Base-by-base conservation (phyloP, 495 filamentous ascomycete genomes). In the Cercophora scortea region DNA sequence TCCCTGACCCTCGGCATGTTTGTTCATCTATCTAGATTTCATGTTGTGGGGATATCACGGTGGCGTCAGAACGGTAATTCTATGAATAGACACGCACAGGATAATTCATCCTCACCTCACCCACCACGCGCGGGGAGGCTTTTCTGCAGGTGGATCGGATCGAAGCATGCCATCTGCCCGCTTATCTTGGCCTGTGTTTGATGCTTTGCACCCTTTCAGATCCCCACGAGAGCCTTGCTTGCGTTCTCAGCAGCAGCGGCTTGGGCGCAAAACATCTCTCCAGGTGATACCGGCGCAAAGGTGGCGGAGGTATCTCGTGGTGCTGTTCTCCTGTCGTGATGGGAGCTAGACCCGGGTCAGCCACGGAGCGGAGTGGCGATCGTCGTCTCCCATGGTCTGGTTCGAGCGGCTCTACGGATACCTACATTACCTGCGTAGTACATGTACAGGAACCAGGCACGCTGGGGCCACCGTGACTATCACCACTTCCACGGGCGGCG, bases 131-230 rank as follows among this genome's bases (percentile, higher is more conserved):
- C n/a, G 3, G 11, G n/a, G n/a, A n/a, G n/a, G n/a, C n/a, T n/a
- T n/a, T n/a, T n/a, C n/a, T 40, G 38, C 38, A 15, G 13, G 12
- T 55, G 51, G 52, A 55, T 55, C 55, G 18, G 53, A 61, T 63
- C 55, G 53, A 63, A 55, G 50, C 53, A 25, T 25, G 25, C 25
- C 25, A 25, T 25, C 25, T 2, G 25, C 25, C 25, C 25, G 25
- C n/a, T n/a, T n/a, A n/a, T n/a, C n/a, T n/a, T n/a, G n/a, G n/a
- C 25, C 25, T 5, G 25, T 2, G 2, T 25, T 25, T 25, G 25
- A 25, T 25, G 25, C 25, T 25, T 2, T 25, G 25, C 25, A 25
- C 25, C 25, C 25, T n/a, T n/a, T n/a, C n/a, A n/a, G n/a, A 25
- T 5, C 25, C 25, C 25, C 25, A 25, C 5, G 25, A 25, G 25